Evolutionary conservation across 768 basidiomycete genomes (phyloP).

Genomic region (Xanthoconium stramineum): DNA sequence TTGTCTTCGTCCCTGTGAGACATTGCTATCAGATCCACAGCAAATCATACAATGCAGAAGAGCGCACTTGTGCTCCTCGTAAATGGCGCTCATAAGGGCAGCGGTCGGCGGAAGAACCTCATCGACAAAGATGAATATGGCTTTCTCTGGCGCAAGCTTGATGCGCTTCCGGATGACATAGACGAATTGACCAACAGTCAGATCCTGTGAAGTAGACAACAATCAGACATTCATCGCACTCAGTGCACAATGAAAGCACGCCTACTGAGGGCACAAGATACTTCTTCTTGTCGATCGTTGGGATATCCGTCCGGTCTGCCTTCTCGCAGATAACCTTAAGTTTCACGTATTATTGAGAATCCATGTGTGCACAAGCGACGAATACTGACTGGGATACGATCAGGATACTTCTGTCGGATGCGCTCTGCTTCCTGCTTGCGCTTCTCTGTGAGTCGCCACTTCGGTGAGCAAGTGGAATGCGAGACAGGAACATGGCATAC

Average conservation of each 20-base stretch:
- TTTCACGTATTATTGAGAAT: conserved; percentile 4
- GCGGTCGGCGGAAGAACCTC: conserved; percentile 98
- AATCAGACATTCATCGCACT: conserved; percentile 28
- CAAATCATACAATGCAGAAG: conserved; percentile 1
- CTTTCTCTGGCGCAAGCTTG: conserved; percentile 99
- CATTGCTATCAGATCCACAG: conserved; percentile 24
- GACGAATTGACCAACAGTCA: conserved; percentile 98
- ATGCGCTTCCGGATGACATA: conserved; percentile 99
- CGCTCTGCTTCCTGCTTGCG: conserved; percentile 99
- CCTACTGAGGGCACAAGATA: conserved; percentile 95
- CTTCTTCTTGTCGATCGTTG: conserved; percentile 99
- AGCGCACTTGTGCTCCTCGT: conserved; percentile 98
- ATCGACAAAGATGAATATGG: conserved; percentile 99
- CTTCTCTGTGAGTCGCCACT: conserved; percentile 65
- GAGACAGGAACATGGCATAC: conserved; percentile 41
- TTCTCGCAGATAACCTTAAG: conserved; percentile 99
- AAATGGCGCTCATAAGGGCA: conserved; percentile 97
- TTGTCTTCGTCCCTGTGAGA: conserved; percentile 90
- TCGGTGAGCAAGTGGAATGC: conserved; percentile 33
- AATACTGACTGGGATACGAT: conserved; percentile 87
- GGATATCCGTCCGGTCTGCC: conserved; percentile 97
- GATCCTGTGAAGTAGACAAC: conserved; percentile 53
- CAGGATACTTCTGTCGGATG: conserved; percentile 97
- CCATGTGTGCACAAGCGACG: background rate
- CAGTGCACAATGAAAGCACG: conserved; percentile 3